phyloP scores from a whole-genome alignment of 495 filamentous ascomycete species.

The Gamarada debralockiae region DNA sequence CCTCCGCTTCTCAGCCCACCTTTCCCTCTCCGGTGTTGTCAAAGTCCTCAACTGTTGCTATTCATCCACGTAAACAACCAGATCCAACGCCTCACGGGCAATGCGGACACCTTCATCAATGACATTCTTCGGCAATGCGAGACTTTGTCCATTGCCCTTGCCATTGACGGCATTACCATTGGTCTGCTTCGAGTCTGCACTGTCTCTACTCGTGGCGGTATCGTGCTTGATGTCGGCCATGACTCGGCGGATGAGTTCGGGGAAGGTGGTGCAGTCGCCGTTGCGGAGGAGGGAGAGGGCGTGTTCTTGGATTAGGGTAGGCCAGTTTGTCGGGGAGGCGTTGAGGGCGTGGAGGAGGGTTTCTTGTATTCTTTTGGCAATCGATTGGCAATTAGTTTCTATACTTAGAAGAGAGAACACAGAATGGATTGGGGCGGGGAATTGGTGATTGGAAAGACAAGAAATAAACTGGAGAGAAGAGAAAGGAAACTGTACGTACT shows the following conservation, averaged over 20 bases:
- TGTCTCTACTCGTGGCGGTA: slow-evolving; percentile 19
- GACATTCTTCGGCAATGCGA: slow-evolving; percentile 46
- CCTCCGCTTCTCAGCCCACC: no score
- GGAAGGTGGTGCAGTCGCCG: slow-evolving; percentile 49
- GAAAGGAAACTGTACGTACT: slow-evolving; percentile 29
- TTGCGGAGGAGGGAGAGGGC: slow-evolving; percentile 48
- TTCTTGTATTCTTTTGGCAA: slow-evolving; percentile 48
- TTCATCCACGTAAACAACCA: slow-evolving; percentile 40
- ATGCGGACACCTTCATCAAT: slow-evolving; percentile 50
- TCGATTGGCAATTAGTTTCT: slow-evolving; percentile 1
- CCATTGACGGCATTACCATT: not conserved
- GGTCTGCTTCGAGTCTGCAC: slow-evolving; percentile 19
- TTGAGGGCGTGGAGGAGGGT: slow-evolving; percentile 49
- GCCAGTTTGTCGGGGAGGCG: slow-evolving; percentile 49
- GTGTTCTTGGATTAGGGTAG: slow-evolving; percentile 40
- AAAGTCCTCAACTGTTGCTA: not conserved
- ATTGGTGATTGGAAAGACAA: not conserved
- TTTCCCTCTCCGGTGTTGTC: no score
- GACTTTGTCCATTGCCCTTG: slow-evolving; percentile 18
- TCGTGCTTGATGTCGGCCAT: slow-evolving; percentile 51
- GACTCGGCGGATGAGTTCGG: slow-evolving; percentile 45
- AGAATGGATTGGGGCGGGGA: no score
- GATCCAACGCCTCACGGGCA: slow-evolving; percentile 45
- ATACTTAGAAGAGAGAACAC: not conserved
- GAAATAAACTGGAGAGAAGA: not conserved